Base-by-base conservation (phyloP, 2,329 filamentous ascomycete species). In the Didymellaceae sp. region DNA sequence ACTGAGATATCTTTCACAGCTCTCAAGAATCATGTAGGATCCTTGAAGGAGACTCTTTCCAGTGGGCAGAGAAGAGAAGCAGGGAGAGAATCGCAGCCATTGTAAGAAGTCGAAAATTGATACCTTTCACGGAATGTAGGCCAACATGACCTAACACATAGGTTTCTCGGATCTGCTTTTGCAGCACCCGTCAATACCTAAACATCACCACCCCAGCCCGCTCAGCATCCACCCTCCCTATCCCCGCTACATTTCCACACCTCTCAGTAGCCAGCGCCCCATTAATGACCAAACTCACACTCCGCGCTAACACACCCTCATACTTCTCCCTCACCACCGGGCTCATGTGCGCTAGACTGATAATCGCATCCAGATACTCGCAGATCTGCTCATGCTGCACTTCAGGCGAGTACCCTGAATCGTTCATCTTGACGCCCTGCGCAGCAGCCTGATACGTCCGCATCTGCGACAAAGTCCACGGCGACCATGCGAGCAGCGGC, bases 121-220 rank as follows among this genome's bases (percentile, higher is more conserved):
- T n/a, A n/a, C n/a, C n/a, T n/a, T n/a, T n/a, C n/a, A n/a, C n/a
- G n/a, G n/a, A n/a, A n/a, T n/a, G n/a, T n/a, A n/a, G n/a, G n/a
- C n/a, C n/a, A n/a, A n/a, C n/a, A n/a, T n/a, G n/a, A n/a, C n/a
- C n/a, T n/a, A n/a, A n/a, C n/a, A n/a, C n/a, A n/a, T n/a, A n/a
- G n/a, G n/a, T n/a, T n/a, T n/a, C n/a, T n/a, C n/a, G n/a, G n/a
- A n/a, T n/a, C n/a, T n/a, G n/a, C n/a, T n/a, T n/a, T n/a, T n/a
- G n/a, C n/a, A n/a, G n/a, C n/a, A n/a, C n/a, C n/a, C n/a, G n/a
- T n/a, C 54, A 74, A 62, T 73, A 75, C 49, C 72, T 66, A 41
- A 75, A 71, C 61, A 70, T 68, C 5, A 68, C 68, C 45, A 75
- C 65, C 22, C 72, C 71, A 42, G 70, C 66, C 44, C 72, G 54